phyloP scores from a whole-genome alignment of 2,329 filamentous ascomycete species.

The Incumbomyces delicatus region DNA sequence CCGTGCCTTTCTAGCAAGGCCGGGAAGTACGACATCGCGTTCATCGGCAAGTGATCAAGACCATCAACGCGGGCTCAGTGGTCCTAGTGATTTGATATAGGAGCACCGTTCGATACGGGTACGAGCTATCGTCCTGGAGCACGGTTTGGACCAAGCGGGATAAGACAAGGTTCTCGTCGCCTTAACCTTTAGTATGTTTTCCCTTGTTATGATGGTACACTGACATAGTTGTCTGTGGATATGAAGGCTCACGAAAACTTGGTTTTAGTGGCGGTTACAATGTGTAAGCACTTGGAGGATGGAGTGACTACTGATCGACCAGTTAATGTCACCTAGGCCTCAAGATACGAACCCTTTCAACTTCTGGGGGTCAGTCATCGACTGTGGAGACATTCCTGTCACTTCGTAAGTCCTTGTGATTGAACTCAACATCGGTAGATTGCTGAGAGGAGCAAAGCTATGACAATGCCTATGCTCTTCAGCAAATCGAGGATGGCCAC shows the following conservation, averaged over 20 bases:
- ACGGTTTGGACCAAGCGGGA: conserved; percentile 73
- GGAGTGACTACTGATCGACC: neutral
- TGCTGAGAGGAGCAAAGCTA: conserved; percentile 42
- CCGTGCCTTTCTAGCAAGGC: conserved; percentile 63
- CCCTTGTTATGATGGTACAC: conserved; percentile 19
- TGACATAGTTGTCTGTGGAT: neutral
- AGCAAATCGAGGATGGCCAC: conserved; percentile 80
- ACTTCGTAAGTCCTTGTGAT: conserved; percentile 53
- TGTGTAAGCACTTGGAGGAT: conserved; percentile 34
- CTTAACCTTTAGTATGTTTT: conserved; percentile 72
- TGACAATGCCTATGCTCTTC: conserved; percentile 70
- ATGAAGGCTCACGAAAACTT: conserved; percentile 37
- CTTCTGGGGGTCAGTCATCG: conserved; percentile 68
- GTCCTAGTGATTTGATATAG: conserved; percentile 29
- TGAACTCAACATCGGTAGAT: neutral
- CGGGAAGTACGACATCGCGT: conserved; percentile 74
- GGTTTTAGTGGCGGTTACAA: conserved; percentile 72
- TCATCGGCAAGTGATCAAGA: conserved; percentile 51
- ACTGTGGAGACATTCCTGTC: conserved; percentile 77
- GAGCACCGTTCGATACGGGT: conserved; percentile 75
- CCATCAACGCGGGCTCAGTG: neutral
- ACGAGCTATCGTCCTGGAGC: conserved; percentile 78
- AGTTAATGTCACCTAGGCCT: conserved; percentile 32
- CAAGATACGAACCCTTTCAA: conserved; percentile 71
- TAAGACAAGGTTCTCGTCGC: conserved; percentile 74